A percentile compares a stretch with the other conserved stretches of the same genome.
Conservation (phyloP, 2,329 filamentous ascomycete species). For the Pseudogymnoascus sp. region DNA sequence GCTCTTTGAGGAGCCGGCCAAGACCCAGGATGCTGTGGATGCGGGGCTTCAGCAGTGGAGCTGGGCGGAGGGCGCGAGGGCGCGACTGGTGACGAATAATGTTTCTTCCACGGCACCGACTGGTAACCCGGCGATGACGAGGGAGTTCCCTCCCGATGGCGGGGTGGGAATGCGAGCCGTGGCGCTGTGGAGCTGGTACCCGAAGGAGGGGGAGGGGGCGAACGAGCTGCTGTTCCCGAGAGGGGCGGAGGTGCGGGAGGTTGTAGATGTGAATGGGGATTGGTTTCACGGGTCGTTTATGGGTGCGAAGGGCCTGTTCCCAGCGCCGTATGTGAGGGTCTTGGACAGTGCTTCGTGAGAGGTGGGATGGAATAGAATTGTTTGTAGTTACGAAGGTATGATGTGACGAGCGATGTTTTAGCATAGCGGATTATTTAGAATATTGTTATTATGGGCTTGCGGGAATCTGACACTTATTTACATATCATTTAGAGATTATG, state of each 20-base stretch:
- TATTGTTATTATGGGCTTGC: background rate
- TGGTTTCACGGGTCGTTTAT: conserved; percentile 87
- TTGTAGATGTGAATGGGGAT: conserved; percentile 80
- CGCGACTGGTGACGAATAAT: conserved; percentile 41
- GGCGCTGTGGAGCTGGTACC: conserved; percentile 73
- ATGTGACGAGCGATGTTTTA: background rate
- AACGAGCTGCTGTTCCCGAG: conserved; percentile 82
- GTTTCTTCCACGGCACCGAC: conserved; percentile 36
- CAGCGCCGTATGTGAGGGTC: conserved; percentile 62
- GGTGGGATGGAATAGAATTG: background rate
- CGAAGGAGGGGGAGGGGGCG: conserved; percentile 45
- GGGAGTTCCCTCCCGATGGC: conserved; percentile 62
- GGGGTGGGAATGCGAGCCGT: conserved; percentile 55
- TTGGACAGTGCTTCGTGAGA: conserved; percentile 20
- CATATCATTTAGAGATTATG: background rate
- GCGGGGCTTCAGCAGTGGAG: conserved; percentile 40
- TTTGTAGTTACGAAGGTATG: background rate
- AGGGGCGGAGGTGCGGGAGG: conserved; percentile 72
- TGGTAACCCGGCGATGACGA: conserved; percentile 17
- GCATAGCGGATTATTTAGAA: conserved; percentile 8
- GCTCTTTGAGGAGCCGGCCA: conserved; percentile 47
- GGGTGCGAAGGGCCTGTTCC: conserved; percentile 70
- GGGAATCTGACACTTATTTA: background rate
- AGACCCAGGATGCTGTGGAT: conserved; percentile 22
- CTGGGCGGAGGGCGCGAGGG: conserved; percentile 38